Evolutionary conservation across 805 yeast species (phyloP), one percentile per base, ranked within the genome.

Genomic region (Hanseniaspora vineae): DNA sequence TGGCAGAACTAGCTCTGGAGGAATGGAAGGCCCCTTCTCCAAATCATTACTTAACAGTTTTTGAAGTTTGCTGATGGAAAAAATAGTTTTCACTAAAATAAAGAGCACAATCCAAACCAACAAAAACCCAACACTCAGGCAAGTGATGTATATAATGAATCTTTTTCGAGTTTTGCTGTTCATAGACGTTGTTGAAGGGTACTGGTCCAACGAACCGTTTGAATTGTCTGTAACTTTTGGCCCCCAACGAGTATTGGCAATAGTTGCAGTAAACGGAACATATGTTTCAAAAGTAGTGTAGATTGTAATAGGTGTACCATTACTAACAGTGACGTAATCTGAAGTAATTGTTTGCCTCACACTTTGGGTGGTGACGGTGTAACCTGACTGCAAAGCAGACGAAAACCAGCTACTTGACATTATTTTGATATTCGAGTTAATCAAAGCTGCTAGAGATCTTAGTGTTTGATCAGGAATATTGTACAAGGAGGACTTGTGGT

Each of bases 401-500:
- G 29, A 23, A 4, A 23, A 23, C 29, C 29, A 23, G 29, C 6
- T 23, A 23, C 8, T 8, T 23, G 29, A 23, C 29, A 23, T 23
- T 23, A 37, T 37, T 5, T 37, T 18, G 19, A 62, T 55, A 13
- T 55, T 39, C 23, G 60, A 47, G 63, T 90, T 96, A 53, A 90
- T 81, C 60, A 86, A 72, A 39, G 64, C 52, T 49, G 88, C 81
- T 57, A 90, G 68, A 37, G 78, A 64, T 15, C 64, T 58, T 49
- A 76, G 75, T 3, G 84, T 72, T 1, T 72, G 55, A 55, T 74
- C 76, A 18, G 80, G 71, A 60, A 79, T 77, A 46, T 67, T 55
- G 65, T 83, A 89, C 45, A 90, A 61, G 20, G 56, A 49, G 2
- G 95, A 84, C 17, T 67, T 55, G 0, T 69, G 52, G 49, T 78